Base-by-base conservation (phyloP, 2,329 filamentous ascomycete species). In the Elsinoe necatrix region DNA sequence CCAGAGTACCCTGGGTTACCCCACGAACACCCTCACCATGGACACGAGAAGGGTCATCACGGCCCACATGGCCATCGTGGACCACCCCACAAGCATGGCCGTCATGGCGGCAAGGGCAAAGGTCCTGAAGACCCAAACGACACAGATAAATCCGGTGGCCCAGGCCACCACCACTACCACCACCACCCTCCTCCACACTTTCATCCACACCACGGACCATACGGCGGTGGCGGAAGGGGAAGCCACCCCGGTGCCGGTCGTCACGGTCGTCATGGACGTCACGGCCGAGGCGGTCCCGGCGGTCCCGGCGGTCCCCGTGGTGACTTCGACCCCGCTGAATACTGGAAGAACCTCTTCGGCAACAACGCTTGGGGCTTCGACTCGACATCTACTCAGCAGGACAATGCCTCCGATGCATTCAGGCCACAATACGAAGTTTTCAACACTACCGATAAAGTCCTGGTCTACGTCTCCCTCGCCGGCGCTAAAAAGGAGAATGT, bases 401-500 rank as follows among this genome's bases (percentile, higher is more conserved):
- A 83, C 23, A 58, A 34, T 45, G 31, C 56, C 35, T 56, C 61
- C 25, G 65, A 66, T 55, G 68, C 74, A 58, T 86, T 87, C 69
- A 69, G 71, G 4, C 59, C 86, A 0, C 82, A 85, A n/a, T 75
- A 84, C 56, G 89, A 95, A 67, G 73, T 91, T 61, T 93, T 92
- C 75, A 80, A 85, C 67, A 86, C 84, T 4, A 71, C 81, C 5
- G 71, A 73, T 29, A 71, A 81, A 12, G 90, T 83, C 67, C 74
- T 89, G 42, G 72, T 93, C 7, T 87, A 93, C 69, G 66, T 82
- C 48, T 84, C 87, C 1, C 77, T 95, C 0, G 87, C 89, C 0
- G 89, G 89, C 23, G 87, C 85, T 1, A 84, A 84, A 72, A 91
- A 90, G 71, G 80, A 88, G 64, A 87, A 93, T 65, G 75, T 93